These are phyloP conservation scores for Beta corolliflora DNA, from an alignment of 179 eudicot genomes.

Conservation along the genomic window DNA sequence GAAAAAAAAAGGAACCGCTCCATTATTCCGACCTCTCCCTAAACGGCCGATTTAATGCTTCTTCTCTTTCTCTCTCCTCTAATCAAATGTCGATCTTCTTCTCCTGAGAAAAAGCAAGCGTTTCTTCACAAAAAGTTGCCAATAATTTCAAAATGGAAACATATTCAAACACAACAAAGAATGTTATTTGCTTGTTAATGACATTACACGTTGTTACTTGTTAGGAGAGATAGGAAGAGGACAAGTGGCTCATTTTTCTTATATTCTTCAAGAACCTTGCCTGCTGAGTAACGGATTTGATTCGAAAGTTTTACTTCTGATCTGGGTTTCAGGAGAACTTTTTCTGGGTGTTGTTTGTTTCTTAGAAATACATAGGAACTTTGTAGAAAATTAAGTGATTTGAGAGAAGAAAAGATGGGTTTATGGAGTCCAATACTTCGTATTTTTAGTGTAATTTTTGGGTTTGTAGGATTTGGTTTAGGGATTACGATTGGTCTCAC, in stretches of 20 bases:
- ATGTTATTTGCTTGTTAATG: background rate
- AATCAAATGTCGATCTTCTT: background rate
- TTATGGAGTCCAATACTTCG: constrained; percentile 32
- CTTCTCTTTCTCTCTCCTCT: no score
- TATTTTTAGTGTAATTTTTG: constrained; percentile 39
- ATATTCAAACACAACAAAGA: background rate
- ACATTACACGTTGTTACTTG: background rate
- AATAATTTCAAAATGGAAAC: background rate
- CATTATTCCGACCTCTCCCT: no score
- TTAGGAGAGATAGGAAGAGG: background rate
- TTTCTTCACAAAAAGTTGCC: constrained; percentile 15
- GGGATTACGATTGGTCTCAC: constrained; percentile 63
- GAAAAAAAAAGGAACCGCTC: no score
- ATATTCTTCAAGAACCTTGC: background rate
- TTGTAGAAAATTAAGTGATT: background rate
- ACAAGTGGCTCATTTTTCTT: background rate
- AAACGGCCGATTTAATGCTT: no score
- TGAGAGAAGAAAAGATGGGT: constrained; percentile 27
- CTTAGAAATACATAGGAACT: background rate
- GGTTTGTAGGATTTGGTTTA: constrained; percentile 66
- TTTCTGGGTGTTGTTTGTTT: constrained; percentile 29
- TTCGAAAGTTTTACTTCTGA: constrained; percentile 9
- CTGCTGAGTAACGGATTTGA: constrained; percentile 6
- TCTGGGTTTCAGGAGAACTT: constrained; percentile 21
- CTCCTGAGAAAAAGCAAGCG: constrained; percentile 6